Conservation (phyloP, 2,329 filamentous ascomycete species). For the Aspergillaceae sp. region DNA sequence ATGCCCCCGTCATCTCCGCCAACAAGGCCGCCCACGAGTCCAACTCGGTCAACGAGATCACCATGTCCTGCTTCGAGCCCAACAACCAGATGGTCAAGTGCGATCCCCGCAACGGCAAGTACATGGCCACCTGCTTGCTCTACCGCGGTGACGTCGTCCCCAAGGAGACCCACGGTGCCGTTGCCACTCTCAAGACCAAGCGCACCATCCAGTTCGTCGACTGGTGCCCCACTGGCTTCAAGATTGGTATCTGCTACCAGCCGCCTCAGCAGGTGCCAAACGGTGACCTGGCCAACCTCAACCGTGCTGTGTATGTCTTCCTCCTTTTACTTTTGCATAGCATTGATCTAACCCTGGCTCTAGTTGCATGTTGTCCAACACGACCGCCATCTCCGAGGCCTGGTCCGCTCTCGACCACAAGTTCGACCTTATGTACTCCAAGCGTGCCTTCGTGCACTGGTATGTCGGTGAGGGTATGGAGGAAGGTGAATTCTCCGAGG, state of each 20-base stretch:
- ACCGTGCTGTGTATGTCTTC: slow-evolving; percentile 82
- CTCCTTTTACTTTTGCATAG: no score
- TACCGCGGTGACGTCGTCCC: slow-evolving; percentile 98
- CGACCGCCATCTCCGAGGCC: slow-evolving; percentile 94
- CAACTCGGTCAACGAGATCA: slow-evolving; percentile 97
- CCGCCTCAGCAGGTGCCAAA: slow-evolving; percentile 92
- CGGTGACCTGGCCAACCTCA: slow-evolving; percentile 94
- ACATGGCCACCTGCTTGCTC: slow-evolving; percentile 97
- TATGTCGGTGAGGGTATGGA: slow-evolving; percentile 99
- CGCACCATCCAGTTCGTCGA: slow-evolving; percentile 98
- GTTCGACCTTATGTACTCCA: slow-evolving; percentile 99
- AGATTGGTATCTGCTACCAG: slow-evolving; percentile 99
- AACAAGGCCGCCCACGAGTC: slow-evolving; percentile 95
- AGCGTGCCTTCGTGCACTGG: slow-evolving; percentile 99
- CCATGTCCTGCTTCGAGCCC: slow-evolving; percentile 98
- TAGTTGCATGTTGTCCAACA: slow-evolving; percentile 89
- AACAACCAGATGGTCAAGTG: slow-evolving; percentile 99
- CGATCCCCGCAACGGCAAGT: slow-evolving; percentile 96
- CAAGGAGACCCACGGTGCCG: slow-evolving; percentile 86
- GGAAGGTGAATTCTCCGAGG: slow-evolving; percentile 99
- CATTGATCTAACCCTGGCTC: no score
- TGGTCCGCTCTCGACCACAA: slow-evolving; percentile 95
- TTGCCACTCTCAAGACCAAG: slow-evolving; percentile 98
- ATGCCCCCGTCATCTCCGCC: slow-evolving; percentile 86
- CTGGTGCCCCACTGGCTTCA: slow-evolving; percentile 99